phyloP scores from a whole-genome alignment of 352 stramenopile species.

The Phytophthora pluvialis region DNA sequence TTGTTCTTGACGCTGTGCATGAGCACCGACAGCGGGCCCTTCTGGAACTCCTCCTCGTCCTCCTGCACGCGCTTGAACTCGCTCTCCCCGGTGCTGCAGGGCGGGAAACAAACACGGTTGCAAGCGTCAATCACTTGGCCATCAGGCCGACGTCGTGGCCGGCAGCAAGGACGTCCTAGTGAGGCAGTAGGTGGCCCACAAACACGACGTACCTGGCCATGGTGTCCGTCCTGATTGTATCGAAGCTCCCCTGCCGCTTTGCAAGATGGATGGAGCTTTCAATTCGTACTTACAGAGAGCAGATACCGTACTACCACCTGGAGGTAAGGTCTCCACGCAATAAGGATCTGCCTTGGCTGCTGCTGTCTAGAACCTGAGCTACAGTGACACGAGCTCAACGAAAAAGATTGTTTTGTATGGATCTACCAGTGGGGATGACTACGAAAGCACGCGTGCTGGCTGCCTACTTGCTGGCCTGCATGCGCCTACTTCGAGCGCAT shows the following conservation, averaged over 20 bases:
- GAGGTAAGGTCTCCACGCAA: background rate
- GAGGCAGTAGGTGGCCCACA: background rate
- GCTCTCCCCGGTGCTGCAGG: slow-evolving; percentile 35
- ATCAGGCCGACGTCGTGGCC: background rate
- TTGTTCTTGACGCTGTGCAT: slow-evolving; percentile 98
- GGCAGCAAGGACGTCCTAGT: background rate
- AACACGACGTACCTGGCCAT: slow-evolving; percentile 36
- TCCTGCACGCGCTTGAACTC: slow-evolving; percentile 90
- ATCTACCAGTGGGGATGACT: slow-evolving; percentile 26
- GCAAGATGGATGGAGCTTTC: slow-evolving; percentile 35
- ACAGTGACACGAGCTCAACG: slow-evolving; percentile 9
- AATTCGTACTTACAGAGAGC: slow-evolving; percentile 20
- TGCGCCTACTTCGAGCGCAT: slow-evolving; percentile 31
- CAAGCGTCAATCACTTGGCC: slow-evolving; percentile 10
- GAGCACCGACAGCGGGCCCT: slow-evolving; percentile 96
- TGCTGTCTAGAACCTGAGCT: background rate
- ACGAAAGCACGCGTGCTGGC: slow-evolving; percentile 23
- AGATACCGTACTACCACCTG: background rate
- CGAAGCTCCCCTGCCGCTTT: slow-evolving; percentile 8
- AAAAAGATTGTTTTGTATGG: slow-evolving; percentile 34
- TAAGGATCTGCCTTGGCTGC: background rate
- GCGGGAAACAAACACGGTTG: slow-evolving; percentile 11
- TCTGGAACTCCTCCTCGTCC: slow-evolving; percentile 95
- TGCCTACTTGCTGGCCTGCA: slow-evolving; percentile 23
- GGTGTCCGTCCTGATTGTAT: slow-evolving; percentile 4